Conservation (phyloP, 2,329 filamentous ascomycete genomes). For the Trichoderma citrinoviride region DNA sequence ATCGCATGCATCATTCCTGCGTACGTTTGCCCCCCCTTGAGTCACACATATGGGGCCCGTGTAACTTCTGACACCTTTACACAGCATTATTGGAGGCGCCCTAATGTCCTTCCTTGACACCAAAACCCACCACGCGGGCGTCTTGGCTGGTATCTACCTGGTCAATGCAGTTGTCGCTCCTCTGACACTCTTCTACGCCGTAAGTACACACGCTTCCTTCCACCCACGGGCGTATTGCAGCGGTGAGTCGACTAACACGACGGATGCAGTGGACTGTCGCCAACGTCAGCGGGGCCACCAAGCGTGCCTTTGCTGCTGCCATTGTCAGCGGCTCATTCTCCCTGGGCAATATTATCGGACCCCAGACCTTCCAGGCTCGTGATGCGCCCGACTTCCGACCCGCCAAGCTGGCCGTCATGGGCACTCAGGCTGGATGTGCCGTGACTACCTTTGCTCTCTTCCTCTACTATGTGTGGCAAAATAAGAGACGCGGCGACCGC, state of each 20-base stretch:
- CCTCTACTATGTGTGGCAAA: slow-evolving; percentile 51
- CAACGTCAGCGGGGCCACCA: slow-evolving; percentile 52
- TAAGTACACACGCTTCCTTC: slow-evolving; percentile 27
- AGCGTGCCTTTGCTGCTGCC: slow-evolving; percentile 50
- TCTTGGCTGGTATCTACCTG: slow-evolving; percentile 50
- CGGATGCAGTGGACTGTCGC: slow-evolving; percentile 44
- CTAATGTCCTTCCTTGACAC: slow-evolving; percentile 52
- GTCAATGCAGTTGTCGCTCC: slow-evolving; percentile 50
- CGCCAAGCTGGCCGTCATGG: slow-evolving; percentile 55
- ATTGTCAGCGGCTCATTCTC: slow-evolving; percentile 51
- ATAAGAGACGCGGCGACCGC: slow-evolving; percentile 38
- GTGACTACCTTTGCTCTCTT: slow-evolving; percentile 45
- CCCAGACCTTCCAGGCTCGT: slow-evolving; percentile 52
- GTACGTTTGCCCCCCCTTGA: slow-evolving; percentile 30
- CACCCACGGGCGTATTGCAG: not conserved
- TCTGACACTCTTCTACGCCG: slow-evolving; percentile 46
- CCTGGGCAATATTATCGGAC: slow-evolving; percentile 55
- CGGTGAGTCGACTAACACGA: not conserved
- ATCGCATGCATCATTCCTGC: slow-evolving; percentile 48
- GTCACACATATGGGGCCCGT: no score
- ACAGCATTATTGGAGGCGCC: slow-evolving; percentile 47
- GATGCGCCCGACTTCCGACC: slow-evolving; percentile 53
- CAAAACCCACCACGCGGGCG: slow-evolving; percentile 43
- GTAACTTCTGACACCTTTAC: not conserved
- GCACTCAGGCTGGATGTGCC: slow-evolving; percentile 46